Evolutionary conservation across 495 filamentous ascomycete species (phyloP).

Genomic region (Oidiodendron maius): DNA sequence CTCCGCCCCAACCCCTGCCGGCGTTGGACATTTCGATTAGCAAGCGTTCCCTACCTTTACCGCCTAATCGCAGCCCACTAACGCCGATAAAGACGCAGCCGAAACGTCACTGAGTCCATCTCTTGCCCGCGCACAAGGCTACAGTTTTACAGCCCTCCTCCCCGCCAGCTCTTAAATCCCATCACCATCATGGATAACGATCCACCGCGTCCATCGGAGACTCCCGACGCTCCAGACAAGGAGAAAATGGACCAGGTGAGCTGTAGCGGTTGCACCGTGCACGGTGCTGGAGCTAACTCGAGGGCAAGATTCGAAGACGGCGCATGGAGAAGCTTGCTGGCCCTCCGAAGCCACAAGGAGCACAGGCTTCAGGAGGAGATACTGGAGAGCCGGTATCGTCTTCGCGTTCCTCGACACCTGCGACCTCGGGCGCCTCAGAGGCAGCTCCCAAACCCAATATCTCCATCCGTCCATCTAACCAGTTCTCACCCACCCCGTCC

Average conservation of each 20-base stretch:
- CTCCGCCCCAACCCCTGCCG: background rate
- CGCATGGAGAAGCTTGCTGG: slow-evolving; percentile 37
- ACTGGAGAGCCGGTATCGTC: slow-evolving; percentile 5
- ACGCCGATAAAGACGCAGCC: slow-evolving; percentile 3
- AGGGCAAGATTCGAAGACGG: slow-evolving; percentile 31
- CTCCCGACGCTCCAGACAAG: slow-evolving; percentile 26
- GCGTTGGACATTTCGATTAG: slow-evolving; percentile 10
- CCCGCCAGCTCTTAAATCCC: background rate
- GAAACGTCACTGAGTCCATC: slow-evolving; percentile 6
- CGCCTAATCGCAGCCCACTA: slow-evolving; percentile 5
- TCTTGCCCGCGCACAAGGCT: slow-evolving; percentile 12
- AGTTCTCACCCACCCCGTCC: slow-evolving; percentile 7
- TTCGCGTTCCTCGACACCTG: background rate
- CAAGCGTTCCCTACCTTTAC: too few relatives aligned
- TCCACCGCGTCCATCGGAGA: slow-evolving; percentile 4
- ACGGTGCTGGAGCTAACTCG: slow-evolving; percentile 12
- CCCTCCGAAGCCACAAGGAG: slow-evolving; percentile 10
- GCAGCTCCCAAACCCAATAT: slow-evolving; percentile 21
- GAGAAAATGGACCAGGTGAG: slow-evolving; percentile 30
- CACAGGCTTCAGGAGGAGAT: background rate
- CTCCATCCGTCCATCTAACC: slow-evolving; percentile 21
- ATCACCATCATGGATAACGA: slow-evolving; percentile 23
- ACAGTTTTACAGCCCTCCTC: background rate
- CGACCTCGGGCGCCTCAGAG: slow-evolving; percentile 1
- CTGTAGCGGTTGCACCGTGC: slow-evolving; percentile 1